Conservation (phyloP, 2,329 filamentous ascomycete genomes). For the Fusarium circinatum region DNA sequence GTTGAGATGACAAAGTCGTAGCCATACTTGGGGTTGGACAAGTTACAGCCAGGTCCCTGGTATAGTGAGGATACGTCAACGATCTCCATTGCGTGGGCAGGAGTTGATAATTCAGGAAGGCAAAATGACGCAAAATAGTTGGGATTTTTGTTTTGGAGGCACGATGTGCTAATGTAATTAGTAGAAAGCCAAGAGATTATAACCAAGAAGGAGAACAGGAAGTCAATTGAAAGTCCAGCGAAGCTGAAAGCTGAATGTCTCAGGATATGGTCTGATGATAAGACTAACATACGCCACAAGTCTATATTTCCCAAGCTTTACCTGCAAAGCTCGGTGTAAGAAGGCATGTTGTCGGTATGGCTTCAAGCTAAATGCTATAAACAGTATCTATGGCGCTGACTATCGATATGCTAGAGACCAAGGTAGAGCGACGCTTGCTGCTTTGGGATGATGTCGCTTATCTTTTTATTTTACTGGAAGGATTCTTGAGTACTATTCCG, state of each 20-base stretch:
- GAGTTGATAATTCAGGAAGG: rapidly evolving
- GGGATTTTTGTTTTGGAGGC: rapidly evolving
- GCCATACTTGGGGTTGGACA: not conserved
- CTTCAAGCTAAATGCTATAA: not conserved
- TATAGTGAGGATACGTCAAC: not conserved
- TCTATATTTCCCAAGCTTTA: not conserved
- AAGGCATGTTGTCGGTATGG: rapidly evolving
- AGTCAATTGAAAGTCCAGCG: not conserved
- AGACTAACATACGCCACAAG: not conserved
- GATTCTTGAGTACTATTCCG: rapidly evolving
- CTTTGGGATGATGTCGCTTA: no score
- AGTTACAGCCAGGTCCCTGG: not conserved
- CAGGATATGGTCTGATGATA: no score
- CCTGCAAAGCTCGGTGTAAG: rapidly evolving
- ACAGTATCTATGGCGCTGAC: not conserved
- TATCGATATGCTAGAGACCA: not conserved
- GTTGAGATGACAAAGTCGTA: not conserved
- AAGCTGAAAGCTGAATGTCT: not conserved
- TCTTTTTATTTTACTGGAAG: not conserved
- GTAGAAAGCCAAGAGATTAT: not conserved
- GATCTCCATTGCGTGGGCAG: not conserved
- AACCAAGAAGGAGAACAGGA: rapidly evolving
- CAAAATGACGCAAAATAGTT: not conserved
- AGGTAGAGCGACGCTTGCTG: rapidly evolving
- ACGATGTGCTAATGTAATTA: not conserved